Percentiles rank a stretch among this genome's conserved stretches.
phyloP scores from a whole-genome alignment of 1,284 basidiomycete species.

The Cryptococcus maquisensis region DNA sequence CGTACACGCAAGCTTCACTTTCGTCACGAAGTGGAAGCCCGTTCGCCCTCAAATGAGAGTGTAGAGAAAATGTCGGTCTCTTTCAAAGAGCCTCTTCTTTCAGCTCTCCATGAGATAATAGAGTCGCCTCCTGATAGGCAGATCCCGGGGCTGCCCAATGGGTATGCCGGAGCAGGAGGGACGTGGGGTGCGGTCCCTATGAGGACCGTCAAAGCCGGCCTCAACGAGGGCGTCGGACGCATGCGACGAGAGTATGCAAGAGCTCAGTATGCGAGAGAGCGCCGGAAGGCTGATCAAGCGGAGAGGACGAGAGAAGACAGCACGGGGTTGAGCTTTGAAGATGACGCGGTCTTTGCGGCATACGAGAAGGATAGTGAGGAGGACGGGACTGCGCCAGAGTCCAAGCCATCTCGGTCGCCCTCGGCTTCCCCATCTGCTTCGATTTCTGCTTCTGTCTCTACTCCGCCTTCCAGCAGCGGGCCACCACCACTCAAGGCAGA shows the following conservation, averaged over 20 bases:
- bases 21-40: slow-evolving; percentile 65
- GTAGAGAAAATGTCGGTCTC: slow-evolving; percentile 41
- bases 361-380: neutral
- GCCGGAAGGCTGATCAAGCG: slow-evolving; percentile 11
- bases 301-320: slow-evolving; percentile 11
- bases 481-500: slow-evolving; percentile 26
- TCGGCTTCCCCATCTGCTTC: neutral
- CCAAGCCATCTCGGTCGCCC: neutral
- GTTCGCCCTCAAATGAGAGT: slow-evolving; percentile 7
- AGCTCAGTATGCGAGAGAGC: slow-evolving; percentile 19
- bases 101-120: slow-evolving; percentile 64
- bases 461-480: slow-evolving; percentile 24
- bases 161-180: slow-evolving; percentile 42
- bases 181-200: slow-evolving; percentile 41
- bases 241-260: slow-evolving; percentile 38
- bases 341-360: slow-evolving; percentile 31
- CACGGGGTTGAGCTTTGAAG: slow-evolving; percentile 40
- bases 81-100: slow-evolving; percentile 72
- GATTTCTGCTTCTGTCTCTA: slow-evolving; percentile 5
- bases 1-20: slow-evolving; percentile 62
- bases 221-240: slow-evolving; percentile 39
- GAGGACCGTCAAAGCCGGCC: slow-evolving; percentile 34
- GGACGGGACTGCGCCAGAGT: neutral
- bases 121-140: slow-evolving; percentile 53
- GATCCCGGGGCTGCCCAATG: slow-evolving; percentile 75